Evolutionary conservation across 2,329 filamentous ascomycete genomes (phyloP).

Genomic region (Talaromyces sp.): DNA sequence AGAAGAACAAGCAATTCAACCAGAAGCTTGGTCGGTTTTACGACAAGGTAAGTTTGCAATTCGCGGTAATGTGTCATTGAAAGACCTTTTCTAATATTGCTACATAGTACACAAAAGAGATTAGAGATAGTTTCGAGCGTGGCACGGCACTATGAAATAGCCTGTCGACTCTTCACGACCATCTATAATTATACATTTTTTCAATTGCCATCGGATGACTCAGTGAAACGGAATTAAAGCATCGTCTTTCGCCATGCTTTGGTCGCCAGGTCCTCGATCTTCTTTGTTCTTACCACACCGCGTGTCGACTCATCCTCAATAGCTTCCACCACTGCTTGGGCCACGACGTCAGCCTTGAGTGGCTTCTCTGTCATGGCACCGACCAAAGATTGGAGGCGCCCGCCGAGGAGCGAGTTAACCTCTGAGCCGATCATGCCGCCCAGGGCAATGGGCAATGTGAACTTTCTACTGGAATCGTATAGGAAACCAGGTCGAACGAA

Average conservation of each 20-base stretch:
- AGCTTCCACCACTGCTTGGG: constrained; percentile 83
- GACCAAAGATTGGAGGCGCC: constrained; percentile 70
- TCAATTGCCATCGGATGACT: not conserved
- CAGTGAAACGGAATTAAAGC: constrained; percentile 50
- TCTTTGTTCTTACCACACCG: constrained; percentile 69
- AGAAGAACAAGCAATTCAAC: constrained; percentile 99
- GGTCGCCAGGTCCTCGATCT: constrained; percentile 75
- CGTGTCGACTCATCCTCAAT: constrained; percentile 65
- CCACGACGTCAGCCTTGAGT: constrained; percentile 78
- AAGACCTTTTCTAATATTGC: constrained; percentile 13
- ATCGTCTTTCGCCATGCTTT: constrained; percentile 86
- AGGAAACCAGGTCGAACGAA: constrained; percentile 84
- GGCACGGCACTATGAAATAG: constrained; percentile 77
- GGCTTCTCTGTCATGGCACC: constrained; percentile 82
- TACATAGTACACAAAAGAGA: constrained; percentile 78
- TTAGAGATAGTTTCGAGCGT: constrained; percentile 93
- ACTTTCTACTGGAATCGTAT: constrained; percentile 73
- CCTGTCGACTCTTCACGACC: not conserved
- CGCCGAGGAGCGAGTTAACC: constrained; percentile 72
- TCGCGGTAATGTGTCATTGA: not conserved
- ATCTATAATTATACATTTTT: not conserved
- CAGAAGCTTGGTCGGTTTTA: constrained; percentile 94
- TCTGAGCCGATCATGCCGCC: constrained; percentile 67
- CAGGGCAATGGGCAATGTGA: constrained; percentile 81
- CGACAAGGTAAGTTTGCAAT: constrained; percentile 60